These are phyloP conservation scores for Eutrema heterophyllum DNA, from an alignment of 345 rosid genomes.

Conservation along the genomic window DNA sequence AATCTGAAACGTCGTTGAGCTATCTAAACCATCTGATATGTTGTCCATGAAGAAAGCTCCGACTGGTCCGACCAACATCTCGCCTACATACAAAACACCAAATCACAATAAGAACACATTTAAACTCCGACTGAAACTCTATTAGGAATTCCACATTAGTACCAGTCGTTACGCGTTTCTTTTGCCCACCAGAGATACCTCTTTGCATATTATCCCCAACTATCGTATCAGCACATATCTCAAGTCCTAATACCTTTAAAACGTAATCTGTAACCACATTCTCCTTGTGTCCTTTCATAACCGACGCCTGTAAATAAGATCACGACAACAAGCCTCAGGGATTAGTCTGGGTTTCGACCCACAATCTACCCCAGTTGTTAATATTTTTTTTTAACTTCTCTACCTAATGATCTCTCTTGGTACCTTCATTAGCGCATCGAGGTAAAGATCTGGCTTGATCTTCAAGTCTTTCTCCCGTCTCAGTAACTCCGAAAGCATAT, in stretches of 20 bases:
- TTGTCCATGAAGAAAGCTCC: constrained; percentile 73
- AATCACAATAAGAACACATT: neutral
- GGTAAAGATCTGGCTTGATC: constrained; percentile 77
- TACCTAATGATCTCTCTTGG: neutral
- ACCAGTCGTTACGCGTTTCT: constrained; percentile 71
- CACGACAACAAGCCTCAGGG: neutral
- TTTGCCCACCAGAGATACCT: constrained; percentile 74
- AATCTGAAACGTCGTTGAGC: constrained; percentile 70
- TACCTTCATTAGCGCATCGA: constrained; percentile 87
- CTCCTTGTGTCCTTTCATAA: constrained; percentile 42
- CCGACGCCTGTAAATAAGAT: constrained; percentile 41
- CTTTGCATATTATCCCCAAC: constrained; percentile 58
- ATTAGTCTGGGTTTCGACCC: neutral
- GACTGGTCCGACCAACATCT: constrained; percentile 70
- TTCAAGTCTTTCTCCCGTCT: constrained; percentile 73
- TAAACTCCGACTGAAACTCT: neutral
- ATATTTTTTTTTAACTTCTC: neutral
- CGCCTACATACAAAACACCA: constrained; percentile 37
- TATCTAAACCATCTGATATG: constrained; percentile 76
- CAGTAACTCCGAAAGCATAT: constrained; percentile 62
- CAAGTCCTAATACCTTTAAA: constrained; percentile 61
- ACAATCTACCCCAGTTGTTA: neutral
- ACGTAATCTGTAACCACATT: constrained; percentile 55
- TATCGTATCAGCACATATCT: constrained; percentile 58
- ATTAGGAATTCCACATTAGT: neutral